phyloP scores from a whole-genome alignment of 768 basidiomycete species.

The Agaricus sinodeliciosus region DNA sequence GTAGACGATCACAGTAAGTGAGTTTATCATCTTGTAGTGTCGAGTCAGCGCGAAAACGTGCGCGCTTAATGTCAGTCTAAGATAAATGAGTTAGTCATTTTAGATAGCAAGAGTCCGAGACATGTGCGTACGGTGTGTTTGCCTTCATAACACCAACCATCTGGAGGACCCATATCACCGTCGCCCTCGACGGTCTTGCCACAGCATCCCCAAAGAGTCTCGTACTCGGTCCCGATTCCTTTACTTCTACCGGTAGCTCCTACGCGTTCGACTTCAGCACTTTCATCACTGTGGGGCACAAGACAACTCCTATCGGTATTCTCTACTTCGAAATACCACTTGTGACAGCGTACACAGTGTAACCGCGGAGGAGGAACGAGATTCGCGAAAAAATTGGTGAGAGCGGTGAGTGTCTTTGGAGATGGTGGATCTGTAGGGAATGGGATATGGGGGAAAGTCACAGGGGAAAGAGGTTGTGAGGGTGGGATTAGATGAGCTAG shows the following conservation, averaged over 20 bases:
- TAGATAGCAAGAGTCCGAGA: slow-evolving; percentile 11
- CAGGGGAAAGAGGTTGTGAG: slow-evolving; percentile 26
- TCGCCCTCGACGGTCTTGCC: slow-evolving; percentile 65
- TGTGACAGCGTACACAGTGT: slow-evolving; percentile 75
- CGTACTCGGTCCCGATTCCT: slow-evolving; percentile 29
- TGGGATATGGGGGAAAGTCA: slow-evolving; percentile 18
- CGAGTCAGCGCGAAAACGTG: slow-evolving; percentile 74
- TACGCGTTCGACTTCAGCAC: slow-evolving; percentile 64
- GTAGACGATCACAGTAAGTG: slow-evolving; percentile 45
- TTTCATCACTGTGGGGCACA: slow-evolving; percentile 76
- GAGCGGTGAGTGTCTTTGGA: slow-evolving; percentile 28
- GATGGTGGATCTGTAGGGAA: slow-evolving; percentile 31
- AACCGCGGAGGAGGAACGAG: slow-evolving; percentile 62
- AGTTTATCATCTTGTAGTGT: slow-evolving; percentile 63
- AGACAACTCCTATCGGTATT: slow-evolving; percentile 67
- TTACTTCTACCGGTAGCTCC: slow-evolving; percentile 20
- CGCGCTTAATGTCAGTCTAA: slow-evolving; percentile 68
- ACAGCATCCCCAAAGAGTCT: slow-evolving; percentile 70
- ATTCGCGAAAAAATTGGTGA: slow-evolving; percentile 53
- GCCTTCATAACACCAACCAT: slow-evolving; percentile 86
- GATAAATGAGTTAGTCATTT: slow-evolving; percentile 4
- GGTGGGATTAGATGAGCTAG: slow-evolving; percentile 40
- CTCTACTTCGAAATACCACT: slow-evolving; percentile 61
- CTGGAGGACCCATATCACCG: slow-evolving; percentile 77
- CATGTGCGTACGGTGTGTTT: slow-evolving; percentile 57